Conservation (phyloP, 2,329 filamentous ascomycete genomes). For the Aspergillus brasiliensis region DNA sequence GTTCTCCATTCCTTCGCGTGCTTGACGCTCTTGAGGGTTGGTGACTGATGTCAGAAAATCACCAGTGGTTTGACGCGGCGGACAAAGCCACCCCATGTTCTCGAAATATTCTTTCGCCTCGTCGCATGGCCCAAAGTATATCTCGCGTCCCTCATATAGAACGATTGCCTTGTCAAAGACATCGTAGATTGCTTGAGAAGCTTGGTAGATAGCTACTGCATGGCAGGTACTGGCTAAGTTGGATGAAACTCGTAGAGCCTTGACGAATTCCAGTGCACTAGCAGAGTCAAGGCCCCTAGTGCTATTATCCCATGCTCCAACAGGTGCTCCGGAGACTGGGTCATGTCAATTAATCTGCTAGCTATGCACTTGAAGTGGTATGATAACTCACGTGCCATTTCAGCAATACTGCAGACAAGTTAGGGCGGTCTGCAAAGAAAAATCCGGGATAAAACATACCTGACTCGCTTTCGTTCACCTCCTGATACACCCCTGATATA, state of each 20-base stretch:
- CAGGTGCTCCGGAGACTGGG: slow-evolving; percentile 38
- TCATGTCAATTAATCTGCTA: neutral
- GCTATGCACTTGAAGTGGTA: neutral
- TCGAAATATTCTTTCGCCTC: slow-evolving; percentile 68
- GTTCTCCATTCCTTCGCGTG: slow-evolving; percentile 60
- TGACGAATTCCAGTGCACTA: slow-evolving; percentile 61
- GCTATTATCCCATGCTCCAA: slow-evolving; percentile 51
- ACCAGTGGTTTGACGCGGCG: slow-evolving; percentile 65
- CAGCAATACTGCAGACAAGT: slow-evolving; percentile 34
- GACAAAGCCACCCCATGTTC: slow-evolving; percentile 68
- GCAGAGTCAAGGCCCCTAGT: slow-evolving; percentile 58
- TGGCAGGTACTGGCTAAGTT: slow-evolving; percentile 54
- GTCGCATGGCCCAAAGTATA: slow-evolving; percentile 69
- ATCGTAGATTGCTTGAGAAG: slow-evolving; percentile 55
- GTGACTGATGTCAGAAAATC: slow-evolving; percentile 73
- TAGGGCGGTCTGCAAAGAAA: slow-evolving; percentile 16
- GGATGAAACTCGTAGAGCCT: slow-evolving; percentile 53
- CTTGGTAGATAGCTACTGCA: slow-evolving; percentile 62
- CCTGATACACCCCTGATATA: slow-evolving; percentile 65
- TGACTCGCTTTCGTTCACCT: slow-evolving; percentile 63
- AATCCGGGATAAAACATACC: slow-evolving; percentile 32
- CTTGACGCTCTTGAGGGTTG: slow-evolving; percentile 61
- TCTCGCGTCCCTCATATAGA: slow-evolving; percentile 75
- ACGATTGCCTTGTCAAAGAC: slow-evolving; percentile 75
- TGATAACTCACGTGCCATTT: slow-evolving; percentile 35